These are phyloP conservation scores for Schizochytrium sp. DNA, from an alignment of 108 stramenopile genomes.

Conservation along the genomic window DNA sequence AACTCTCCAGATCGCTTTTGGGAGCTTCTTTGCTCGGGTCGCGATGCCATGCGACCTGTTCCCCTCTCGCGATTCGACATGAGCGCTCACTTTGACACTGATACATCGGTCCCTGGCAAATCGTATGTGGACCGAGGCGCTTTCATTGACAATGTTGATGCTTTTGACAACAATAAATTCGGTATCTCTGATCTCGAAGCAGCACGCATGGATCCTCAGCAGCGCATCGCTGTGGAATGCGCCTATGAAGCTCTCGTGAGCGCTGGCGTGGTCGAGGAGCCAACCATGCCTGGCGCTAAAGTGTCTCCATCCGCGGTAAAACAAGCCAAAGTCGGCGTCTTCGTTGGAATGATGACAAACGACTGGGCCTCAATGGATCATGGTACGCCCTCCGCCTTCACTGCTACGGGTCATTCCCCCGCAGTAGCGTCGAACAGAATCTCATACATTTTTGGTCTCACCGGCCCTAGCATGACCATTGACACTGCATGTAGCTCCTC, in stretches of 20 bases:
- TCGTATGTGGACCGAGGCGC: background rate
- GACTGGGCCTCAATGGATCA: conserved; percentile 23
- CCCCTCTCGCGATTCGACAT: background rate
- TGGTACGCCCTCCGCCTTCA: background rate
- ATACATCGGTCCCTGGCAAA: background rate
- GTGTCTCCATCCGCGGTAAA: background rate
- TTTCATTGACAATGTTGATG: background rate
- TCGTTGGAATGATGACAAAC: background rate
- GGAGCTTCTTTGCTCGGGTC: background rate
- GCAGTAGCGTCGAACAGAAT: conserved; percentile 19
- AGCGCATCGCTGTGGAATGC: background rate
- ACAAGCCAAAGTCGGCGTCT: background rate
- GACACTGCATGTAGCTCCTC: conserved; percentile 35
- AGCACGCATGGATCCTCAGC: conserved; percentile 7
- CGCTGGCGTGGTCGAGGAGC: background rate
- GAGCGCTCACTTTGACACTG: background rate
- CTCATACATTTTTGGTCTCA: conserved; percentile 16
- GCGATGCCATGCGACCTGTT: background rate
- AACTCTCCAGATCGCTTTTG: background rate
- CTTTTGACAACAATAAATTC: background rate
- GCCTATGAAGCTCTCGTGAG: background rate
- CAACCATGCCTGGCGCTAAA: background rate
- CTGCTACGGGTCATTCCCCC: background rate
- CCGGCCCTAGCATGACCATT: conserved; percentile 19
- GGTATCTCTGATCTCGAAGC: background rate